phyloP scores from a whole-genome alignment of 306 rosid genomes.

The Glycine latifolia region DNA sequence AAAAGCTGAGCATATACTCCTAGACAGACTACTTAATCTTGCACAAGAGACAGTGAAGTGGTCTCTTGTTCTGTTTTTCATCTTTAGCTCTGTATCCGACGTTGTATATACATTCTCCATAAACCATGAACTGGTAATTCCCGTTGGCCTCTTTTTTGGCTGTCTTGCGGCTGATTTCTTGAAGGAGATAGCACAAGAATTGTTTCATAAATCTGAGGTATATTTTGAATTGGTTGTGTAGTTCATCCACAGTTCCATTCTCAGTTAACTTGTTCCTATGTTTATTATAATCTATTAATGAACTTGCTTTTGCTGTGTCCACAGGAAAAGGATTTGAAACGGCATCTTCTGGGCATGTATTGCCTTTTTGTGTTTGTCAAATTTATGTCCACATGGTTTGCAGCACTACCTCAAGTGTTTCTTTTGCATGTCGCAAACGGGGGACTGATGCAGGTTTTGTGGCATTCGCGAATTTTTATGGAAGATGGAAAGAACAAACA shows the following conservation, averaged over 20 bases:
- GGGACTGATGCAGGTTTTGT: slow-evolving; percentile 58
- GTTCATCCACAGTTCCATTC: neutral
- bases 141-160: slow-evolving; percentile 57
- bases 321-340: slow-evolving; percentile 52
- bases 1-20: slow-evolving; percentile 50
- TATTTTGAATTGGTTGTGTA: slow-evolving; percentile 26
- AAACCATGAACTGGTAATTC: slow-evolving; percentile 52
- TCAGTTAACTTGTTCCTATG: neutral
- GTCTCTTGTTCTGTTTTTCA: slow-evolving; percentile 53
- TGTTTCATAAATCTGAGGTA: slow-evolving; percentile 52
- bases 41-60: slow-evolving; percentile 52
- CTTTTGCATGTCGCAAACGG: slow-evolving; percentile 58
- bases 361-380: slow-evolving; percentile 53
- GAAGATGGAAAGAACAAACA: slow-evolving; percentile 42
- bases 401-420: slow-evolving; percentile 39
- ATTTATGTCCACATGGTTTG: slow-evolving; percentile 40
- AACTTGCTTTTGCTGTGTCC: slow-evolving; percentile 13
- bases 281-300: neutral
- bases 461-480: slow-evolving; percentile 52
- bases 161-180: slow-evolving; percentile 52
- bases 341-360: slow-evolving; percentile 49
- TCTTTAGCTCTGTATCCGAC: slow-evolving; percentile 51
- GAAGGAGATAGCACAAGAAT: slow-evolving; percentile 53
- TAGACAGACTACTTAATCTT: slow-evolving; percentile 44
- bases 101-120: slow-evolving; percentile 47